Base-by-base conservation (phyloP, 192 early-diverging fungal species). In the Spizellomyces punctatus region DNA sequence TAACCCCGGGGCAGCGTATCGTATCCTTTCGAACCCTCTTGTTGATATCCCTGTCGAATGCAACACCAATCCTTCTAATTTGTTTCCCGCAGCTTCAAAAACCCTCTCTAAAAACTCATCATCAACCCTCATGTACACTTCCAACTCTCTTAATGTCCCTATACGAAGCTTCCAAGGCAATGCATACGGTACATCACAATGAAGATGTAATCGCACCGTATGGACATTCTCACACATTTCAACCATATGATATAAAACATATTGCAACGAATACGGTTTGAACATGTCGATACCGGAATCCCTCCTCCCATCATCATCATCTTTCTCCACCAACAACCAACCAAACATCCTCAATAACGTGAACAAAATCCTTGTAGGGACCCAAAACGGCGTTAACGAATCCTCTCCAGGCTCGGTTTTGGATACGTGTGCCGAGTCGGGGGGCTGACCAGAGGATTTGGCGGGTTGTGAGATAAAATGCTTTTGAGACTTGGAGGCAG, bases 271-370 rank as follows among this genome's bases (percentile, higher is more conserved):
- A 46, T 64, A 17, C 2, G 21, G 63, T 46, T 46, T 22, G 63
- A 12, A 61, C 16, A 36, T 12, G n/a, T 16, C 10, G 2, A 22
- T 36, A 22, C 16, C 59, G 0, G n/a, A n/a, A 27, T 61, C 59
- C 16, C 59, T 10, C 12, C 22, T 61, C 16, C 17, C 63, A 36
- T 61, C n/a, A 16, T 17, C n/a, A 27, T 17, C 10, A 14, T 66
- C 64, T 42, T 16, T 59, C 61, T 22, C 60, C 21, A 10, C 69
- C 69, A 10, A 64, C 60, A 12, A 63, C 61, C 46, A 71, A 36
- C 69, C 61, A 68, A 5, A 68, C 66, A 41, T 68, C 66, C 45
- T 68, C 66, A 16, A 68, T 41, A 17, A 27, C 55, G 5, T 68
- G 16, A 43, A 68, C 58, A 19, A 22, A 68, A 16, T 19, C 50